Base-by-base conservation (phyloP, 345 rosid genomes). In the Boechera divaricarpa region DNA sequence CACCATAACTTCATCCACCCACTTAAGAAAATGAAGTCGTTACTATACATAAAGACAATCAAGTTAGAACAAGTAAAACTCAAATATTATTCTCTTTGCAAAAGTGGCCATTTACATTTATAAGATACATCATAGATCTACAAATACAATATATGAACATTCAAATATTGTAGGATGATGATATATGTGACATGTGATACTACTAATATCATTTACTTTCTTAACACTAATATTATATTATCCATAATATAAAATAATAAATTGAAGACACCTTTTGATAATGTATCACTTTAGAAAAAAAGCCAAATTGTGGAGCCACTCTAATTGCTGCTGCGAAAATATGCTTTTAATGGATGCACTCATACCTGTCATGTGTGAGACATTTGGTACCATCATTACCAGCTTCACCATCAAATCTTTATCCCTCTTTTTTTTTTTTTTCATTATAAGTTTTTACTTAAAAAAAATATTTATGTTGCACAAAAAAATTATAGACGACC, bases 301-400 rank as follows among this genome's bases (percentile, higher is more conserved):
- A 60, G 74, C 74, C 33, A 79, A 67, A 12, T 59, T 61, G 82
- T 79, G 78, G 78, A 73, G 77, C 77, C 82, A 78, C 48, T 73
- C 73, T 72, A 67, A 72, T 72, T 78, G 62, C 56, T 66, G 48
- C 69, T 58, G 39, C 56, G 41, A 42, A 31, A 64, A 45, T 13
- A 66, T 26, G 58, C 77, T 66, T 72, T 78, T 13, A 49, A 59
- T 67, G 77, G 68, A 53, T 73, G 74, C 78, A 79, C 77, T 79
- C 82, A 59, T 73, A 77, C 70, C 65, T 73, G 70, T 67, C 82
- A 79, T 79, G 70, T 73, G 82, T 73, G 58, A 66, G 81, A 67
- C 74, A 78, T 59, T 57, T 72, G 70, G 73, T 73, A 73, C 58
- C 77, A 78, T 78, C 81, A 78, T 73, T 66, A 67, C 56, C 45